Evolutionary conservation across 1,284 basidiomycete species (phyloP), one percentile per base, ranked within the genome.

Genomic region (Trichosporon sp.): DNA sequence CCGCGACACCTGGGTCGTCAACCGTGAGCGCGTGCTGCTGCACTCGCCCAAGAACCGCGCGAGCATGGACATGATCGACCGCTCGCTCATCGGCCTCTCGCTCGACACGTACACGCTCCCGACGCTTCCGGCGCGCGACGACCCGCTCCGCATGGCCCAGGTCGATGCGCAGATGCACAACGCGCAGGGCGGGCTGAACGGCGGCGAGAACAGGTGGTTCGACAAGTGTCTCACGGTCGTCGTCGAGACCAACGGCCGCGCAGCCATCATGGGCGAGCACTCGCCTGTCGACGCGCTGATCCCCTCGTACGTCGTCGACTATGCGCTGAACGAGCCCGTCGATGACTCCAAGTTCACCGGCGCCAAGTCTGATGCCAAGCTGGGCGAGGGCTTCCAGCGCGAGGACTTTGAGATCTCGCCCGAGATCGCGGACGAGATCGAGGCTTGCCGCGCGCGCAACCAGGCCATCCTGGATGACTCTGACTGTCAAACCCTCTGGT

Each of bases 231-330:
- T 92, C 59, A 90, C 90, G 5, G 84, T 98, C 70, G 88, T 92
- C 65, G 90, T 98, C 54, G 95, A 98, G 84, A 90, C 91, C 12
- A 93, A 91, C 73, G 91, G 91, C 1, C 90, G 93, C 56, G 92
- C 93, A 2, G 93, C 93, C 48, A 91, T 93, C 69, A 90, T 90
- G 79, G 96, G 96, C 35, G 96, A 98, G 85, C 96, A 98, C 84
- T 93, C 93, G 2, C 92, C 93, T 0, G 91, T 91, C 70, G 96
- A 98, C 76, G 96, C 96, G 0, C 86, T 98, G 10, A 90, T 97
- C 65, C 95, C 96, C 0, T 93, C 92, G 75, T 92, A 96, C 67
- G 89, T 94, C n/a, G 89, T 90, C 54, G 94, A 98, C 79, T 96
- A 92, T 78, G 90, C 90, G 1, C 85, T 95, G 48, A 88, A 89